phyloP scores from a whole-genome alignment of 768 basidiomycete species.

The Calocybe cyanea region DNA sequence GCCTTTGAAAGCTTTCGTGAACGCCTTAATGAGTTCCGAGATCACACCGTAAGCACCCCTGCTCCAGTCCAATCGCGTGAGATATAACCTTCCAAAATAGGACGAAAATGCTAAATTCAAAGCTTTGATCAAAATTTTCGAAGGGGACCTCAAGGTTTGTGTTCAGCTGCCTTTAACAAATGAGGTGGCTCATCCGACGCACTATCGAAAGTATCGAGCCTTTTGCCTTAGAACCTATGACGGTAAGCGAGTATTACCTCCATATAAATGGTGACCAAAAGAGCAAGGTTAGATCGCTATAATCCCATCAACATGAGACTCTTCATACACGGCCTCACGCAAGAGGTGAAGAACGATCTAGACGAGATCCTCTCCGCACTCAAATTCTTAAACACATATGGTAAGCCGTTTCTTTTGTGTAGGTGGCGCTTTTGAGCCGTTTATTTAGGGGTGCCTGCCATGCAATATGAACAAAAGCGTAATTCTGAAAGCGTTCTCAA shows the following conservation, averaged over 20 bases:
- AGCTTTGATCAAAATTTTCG: neutral
- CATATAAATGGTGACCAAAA: neutral
- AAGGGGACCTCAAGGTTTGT: neutral
- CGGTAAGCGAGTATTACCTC: neutral
- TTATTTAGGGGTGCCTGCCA: slow-evolving; percentile 11
- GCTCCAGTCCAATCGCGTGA: neutral
- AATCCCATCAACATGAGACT: neutral
- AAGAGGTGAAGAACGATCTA: neutral
- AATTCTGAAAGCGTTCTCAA: slow-evolving; percentile 10
- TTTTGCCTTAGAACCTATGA: neutral
- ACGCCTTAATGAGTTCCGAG: neutral
- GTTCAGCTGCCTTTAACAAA: neutral
- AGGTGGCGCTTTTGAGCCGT: neutral
- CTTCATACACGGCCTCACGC: neutral
- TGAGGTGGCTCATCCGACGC: no score
- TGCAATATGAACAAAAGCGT: slow-evolving; percentile 12
- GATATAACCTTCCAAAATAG: neutral
- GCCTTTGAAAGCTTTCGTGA: neutral
- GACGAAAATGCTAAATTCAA: neutral
- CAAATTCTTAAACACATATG: neutral
- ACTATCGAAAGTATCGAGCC: neutral
- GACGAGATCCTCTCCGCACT: neutral
- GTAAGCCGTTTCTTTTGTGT: neutral
- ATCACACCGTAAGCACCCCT: neutral
- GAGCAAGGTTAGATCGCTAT: neutral